Conservation (phyloP, 306 rosid species). For the Dalbergia oliveri region DNA sequence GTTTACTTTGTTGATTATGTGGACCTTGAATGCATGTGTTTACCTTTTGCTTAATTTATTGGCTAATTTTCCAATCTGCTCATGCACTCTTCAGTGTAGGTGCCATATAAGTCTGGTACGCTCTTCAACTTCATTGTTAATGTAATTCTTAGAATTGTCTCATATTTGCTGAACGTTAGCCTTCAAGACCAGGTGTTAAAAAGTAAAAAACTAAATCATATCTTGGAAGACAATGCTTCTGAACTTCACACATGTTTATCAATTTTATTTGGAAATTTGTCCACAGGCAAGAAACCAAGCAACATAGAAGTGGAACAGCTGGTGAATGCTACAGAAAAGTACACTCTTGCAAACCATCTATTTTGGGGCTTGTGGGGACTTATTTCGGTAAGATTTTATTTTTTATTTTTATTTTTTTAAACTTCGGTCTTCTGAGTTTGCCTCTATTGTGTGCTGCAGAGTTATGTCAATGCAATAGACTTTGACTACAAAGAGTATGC, state of each 20-base stretch:
- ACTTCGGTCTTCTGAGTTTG: neutral
- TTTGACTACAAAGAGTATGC: conserved; percentile 89
- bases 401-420: neutral
- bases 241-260: neutral
- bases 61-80: neutral
- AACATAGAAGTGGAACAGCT: conserved; percentile 65
- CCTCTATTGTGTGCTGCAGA: conserved; percentile 55
- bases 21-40: conserved; percentile 22
- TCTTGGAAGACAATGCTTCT: neutral
- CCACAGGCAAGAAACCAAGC: conserved; percentile 58
- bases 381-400: conserved; percentile 67
- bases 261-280: conserved; percentile 4
- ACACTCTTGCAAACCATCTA: conserved; percentile 82
- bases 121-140: neutral
- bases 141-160: conserved; percentile 4
- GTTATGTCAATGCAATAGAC: conserved; percentile 81
- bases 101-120: neutral
- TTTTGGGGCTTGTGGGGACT: conserved; percentile 98
- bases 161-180: conserved; percentile 3
- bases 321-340: conserved; percentile 61
- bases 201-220: conserved; percentile 14
- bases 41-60: conserved; percentile 19
- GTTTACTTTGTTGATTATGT: conserved; percentile 9
- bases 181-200: conserved; percentile 10
- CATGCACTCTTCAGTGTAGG: conserved; percentile 2